phyloP scores from a whole-genome alignment of 352 stramenopile species.

The Pythium aristosporum region DNA sequence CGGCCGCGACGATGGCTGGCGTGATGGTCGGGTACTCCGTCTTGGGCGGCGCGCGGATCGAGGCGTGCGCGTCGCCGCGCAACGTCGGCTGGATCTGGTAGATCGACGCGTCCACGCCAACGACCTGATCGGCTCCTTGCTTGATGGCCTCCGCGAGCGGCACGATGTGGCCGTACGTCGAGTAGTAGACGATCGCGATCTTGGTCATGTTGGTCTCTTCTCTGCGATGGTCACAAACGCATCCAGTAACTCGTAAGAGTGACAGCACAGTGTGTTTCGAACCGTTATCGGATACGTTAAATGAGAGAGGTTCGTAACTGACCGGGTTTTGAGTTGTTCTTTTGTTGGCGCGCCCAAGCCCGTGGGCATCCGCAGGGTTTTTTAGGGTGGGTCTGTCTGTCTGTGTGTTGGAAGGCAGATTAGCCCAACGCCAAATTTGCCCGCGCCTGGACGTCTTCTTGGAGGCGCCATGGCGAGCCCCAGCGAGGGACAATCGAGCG shows the following conservation, averaged over 20 bases:
- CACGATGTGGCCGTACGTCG: constrained; percentile 74
- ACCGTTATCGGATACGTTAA: neutral
- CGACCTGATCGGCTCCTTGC: constrained; percentile 48
- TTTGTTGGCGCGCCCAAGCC: constrained; percentile 16
- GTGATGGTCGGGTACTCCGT: constrained; percentile 48
- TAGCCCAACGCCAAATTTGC: constrained; percentile 3
- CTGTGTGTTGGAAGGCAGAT: constrained; percentile 17
- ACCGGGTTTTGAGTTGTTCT: constrained; percentile 11
- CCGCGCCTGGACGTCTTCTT: constrained; percentile 9
- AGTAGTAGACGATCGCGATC: constrained; percentile 74
- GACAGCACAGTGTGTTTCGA: neutral
- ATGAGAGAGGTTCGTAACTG: neutral
- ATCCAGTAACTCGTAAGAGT: neutral
- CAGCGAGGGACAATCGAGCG: constrained; percentile 43
- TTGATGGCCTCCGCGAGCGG: constrained; percentile 56
- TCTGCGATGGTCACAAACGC: neutral
- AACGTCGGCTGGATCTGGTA: constrained; percentile 71
- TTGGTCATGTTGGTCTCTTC: constrained; percentile 35
- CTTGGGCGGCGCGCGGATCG: constrained; percentile 69
- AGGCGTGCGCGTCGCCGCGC: constrained; percentile 52
- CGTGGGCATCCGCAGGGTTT: neutral
- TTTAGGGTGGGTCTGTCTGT: constrained; percentile 16
- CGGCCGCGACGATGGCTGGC: constrained; percentile 47
- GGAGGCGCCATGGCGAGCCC: constrained; percentile 41
- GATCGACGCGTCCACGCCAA: constrained; percentile 46